phyloP scores from a whole-genome alignment of 495 filamentous ascomycete genomes.

The Trichoderma gamsii region DNA sequence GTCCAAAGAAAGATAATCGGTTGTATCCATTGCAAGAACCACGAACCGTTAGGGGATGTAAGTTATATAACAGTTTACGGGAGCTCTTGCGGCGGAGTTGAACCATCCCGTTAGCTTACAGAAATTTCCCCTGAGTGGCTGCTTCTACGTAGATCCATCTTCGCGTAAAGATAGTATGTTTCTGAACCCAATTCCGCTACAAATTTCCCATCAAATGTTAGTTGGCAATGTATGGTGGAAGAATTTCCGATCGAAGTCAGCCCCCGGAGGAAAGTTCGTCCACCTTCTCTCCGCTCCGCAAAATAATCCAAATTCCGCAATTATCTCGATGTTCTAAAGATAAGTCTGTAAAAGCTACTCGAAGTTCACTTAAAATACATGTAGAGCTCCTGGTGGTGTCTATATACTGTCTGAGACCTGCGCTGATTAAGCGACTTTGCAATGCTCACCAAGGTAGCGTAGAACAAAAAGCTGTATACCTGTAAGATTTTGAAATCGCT shows the following conservation, averaged over 20 bases:
- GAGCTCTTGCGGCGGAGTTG: not conserved
- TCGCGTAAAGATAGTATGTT: not conserved
- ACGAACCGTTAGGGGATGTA: not conserved
- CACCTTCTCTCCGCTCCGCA: not conserved
- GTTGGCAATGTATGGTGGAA: not conserved
- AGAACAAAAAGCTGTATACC: not conserved
- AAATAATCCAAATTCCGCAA: not conserved
- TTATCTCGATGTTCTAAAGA: not conserved
- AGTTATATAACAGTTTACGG: not conserved
- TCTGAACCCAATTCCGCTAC: not conserved
- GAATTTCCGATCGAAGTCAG: not conserved
- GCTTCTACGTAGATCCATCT: not conserved
- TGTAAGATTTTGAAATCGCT: not conserved
- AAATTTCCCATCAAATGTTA: not conserved
- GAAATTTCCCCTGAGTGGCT: not conserved
- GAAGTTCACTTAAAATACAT: not conserved
- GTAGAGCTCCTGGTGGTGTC: not conserved
- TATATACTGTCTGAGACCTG: not conserved
- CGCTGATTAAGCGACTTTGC: not conserved
- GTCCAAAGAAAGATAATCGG: not conserved
- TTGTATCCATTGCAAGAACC: not conserved
- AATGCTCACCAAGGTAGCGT: not conserved
- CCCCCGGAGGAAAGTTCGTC: not conserved
- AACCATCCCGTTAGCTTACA: not conserved
- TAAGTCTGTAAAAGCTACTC: not conserved